Evolutionary conservation across 352 stramenopile genomes (phyloP), one percentile per base, ranked within the genome.

Genomic region (Phytophthora citrophthora): DNA sequence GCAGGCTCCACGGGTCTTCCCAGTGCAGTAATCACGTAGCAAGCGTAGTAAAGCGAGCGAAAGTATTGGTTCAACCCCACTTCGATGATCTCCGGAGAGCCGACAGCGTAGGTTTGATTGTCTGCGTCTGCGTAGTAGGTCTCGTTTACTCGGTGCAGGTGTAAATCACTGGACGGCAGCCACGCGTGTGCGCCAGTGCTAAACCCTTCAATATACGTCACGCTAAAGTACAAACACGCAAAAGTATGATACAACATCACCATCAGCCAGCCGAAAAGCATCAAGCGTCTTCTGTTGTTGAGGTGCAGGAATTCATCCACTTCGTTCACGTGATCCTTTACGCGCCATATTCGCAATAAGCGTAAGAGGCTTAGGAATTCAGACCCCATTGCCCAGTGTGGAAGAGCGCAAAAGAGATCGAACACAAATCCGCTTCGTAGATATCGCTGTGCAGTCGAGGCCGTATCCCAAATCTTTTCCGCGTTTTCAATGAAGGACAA

Each of bases 181-280:
- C 79, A 91, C 0, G 69, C 64, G 4, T 89, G 48, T 1, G 72
- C 5, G 0, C 48, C 24, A 1, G 40, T 24, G n/a, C 78, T 88
- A 52, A 86, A 91, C 0, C 82, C 82, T 66, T 91, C 82, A 1
- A 87, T 2, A 36, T 83, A 82, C 5, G 82, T 79, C 20, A 85
- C 63, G 10, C 77, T 88, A 49, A 89, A 91, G 41, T 89, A 63
- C 11, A 89, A 54, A 13, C 82, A 91, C 15, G 79, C 78, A 7
- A 88, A 64, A 4, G 79, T 72, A 24, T 91, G 82, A 23, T 89
- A 89, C 7, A 89, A 54, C 59, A 89, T 73, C 0, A 78, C 45
- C 44, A 91, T 70, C 15, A 88, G 39, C 23, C 78, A 60, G 0
- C 69, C 73, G 18, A 88, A 81, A 1, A 91, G 51, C 6, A 88